Percentiles rank a stretch among this genome's conserved stretches.
These are phyloP conservation scores for Schizophyllum commune DNA, from an alignment of 1,284 basidiomycete species.

Conservation along the genomic window DNA sequence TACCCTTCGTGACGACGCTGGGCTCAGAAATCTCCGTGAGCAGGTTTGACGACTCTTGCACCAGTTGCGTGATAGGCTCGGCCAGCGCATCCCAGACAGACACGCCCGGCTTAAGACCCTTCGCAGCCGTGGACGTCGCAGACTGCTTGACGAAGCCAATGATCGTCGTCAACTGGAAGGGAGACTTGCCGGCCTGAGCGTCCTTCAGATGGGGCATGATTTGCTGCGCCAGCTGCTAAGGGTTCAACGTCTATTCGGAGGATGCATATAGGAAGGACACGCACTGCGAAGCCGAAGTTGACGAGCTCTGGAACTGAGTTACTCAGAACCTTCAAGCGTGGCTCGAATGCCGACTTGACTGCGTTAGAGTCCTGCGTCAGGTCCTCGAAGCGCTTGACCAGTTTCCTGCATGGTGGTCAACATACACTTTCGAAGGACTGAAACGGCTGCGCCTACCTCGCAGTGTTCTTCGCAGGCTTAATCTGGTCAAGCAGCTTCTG, in stretches of 20 bases:
- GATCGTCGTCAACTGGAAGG: conserved; percentile 71
- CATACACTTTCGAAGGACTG: neutral
- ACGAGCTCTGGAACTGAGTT: conserved; percentile 74
- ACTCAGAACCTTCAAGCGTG: conserved; percentile 65
- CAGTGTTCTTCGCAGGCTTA: conserved; percentile 71
- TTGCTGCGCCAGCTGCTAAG: conserved; percentile 70
- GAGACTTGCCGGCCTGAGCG: conserved; percentile 63
- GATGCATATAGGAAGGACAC: conserved; percentile 15
- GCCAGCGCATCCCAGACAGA: conserved; percentile 75
- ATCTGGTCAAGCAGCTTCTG: conserved; percentile 77
- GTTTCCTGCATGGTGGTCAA: conserved; percentile 50
- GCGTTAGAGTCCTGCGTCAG: conserved; percentile 65
- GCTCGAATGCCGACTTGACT: conserved; percentile 61
- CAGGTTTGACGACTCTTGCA: conserved; percentile 62
- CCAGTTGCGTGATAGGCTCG: conserved; percentile 60
- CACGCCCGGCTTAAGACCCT: conserved; percentile 53
- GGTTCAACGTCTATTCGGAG: neutral
- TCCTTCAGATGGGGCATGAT: conserved; percentile 76
- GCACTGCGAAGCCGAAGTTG: conserved; percentile 82
- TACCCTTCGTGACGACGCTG: conserved; percentile 66
- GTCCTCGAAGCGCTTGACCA: conserved; percentile 78
- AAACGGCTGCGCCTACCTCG: conserved; percentile 52
- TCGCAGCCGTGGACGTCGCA: conserved; percentile 62
- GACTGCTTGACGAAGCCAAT: conserved; percentile 68
- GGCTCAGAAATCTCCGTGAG: conserved; percentile 68